phyloP scores from a whole-genome alignment of 805 yeast species.

The Cyberlindnera mycetangii region DNA sequence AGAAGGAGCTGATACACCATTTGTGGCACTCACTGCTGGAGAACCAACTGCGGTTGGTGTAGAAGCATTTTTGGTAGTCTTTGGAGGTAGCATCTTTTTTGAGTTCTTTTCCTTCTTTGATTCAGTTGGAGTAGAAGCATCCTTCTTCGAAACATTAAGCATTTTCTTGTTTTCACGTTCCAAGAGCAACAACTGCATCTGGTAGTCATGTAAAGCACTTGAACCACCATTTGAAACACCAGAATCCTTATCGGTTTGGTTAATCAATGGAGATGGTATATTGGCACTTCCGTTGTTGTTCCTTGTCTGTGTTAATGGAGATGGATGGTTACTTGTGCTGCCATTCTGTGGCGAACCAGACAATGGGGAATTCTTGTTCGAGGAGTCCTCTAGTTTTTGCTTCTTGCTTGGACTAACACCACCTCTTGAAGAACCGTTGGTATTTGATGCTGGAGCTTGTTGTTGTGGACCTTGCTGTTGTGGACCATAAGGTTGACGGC shows the following conservation, averaged over 20 bases:
- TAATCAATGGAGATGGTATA: constrained; percentile 26
- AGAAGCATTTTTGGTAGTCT: constrained; percentile 16
- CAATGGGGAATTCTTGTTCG: constrained; percentile 14
- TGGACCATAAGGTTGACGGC: constrained; percentile 9
- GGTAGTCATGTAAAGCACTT: constrained; percentile 73
- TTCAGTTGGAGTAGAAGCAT: constrained; percentile 14
- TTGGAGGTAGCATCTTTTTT: constrained; percentile 28
- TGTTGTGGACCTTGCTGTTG: constrained; percentile 6
- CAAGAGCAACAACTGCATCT: constrained; percentile 69
- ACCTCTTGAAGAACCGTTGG: constrained; percentile 6
- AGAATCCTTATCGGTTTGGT: constrained; percentile 18
- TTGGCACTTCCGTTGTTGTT: constrained; percentile 18
- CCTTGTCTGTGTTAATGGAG: constrained; percentile 13
- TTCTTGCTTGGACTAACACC: constrained; percentile 23
- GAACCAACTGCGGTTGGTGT: constrained; percentile 26
- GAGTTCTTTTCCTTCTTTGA: constrained; percentile 3
- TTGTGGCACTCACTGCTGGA: constrained; percentile 22
- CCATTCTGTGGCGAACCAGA: constrained; percentile 14
- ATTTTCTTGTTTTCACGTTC: constrained; percentile 76
- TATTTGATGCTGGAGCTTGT: constrained; percentile 2
- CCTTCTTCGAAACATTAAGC: constrained; percentile 47
- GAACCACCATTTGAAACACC: constrained; percentile 17
- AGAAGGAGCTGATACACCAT: constrained; percentile 16
- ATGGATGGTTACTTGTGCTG: constrained; percentile 6
- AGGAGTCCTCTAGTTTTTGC: constrained; percentile 18